These are phyloP conservation scores for Colletotrichum endophyticum DNA, from an alignment of 2,329 filamentous ascomycete genomes.

Conservation along the genomic window DNA sequence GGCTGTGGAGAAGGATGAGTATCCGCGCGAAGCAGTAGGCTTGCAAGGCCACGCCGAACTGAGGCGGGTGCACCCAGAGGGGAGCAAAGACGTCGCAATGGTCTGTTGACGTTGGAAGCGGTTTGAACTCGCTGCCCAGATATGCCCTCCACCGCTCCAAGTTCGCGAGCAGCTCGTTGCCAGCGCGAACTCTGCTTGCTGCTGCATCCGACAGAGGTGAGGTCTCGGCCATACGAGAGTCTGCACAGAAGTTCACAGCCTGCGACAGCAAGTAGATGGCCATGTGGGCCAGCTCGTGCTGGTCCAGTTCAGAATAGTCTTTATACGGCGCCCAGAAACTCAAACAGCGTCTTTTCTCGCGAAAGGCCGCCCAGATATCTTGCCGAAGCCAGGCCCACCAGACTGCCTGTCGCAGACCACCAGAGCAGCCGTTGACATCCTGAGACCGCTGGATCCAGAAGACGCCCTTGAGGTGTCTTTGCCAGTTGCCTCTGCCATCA, in stretches of 20 bases:
- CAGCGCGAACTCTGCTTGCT: conserved; percentile 15
- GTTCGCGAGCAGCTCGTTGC: conserved; percentile 27
- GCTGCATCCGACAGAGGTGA: conserved; percentile 5
- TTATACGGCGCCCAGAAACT: conserved; percentile 63
- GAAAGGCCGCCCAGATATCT: conserved; percentile 68
- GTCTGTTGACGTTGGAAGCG: conserved; percentile 36
- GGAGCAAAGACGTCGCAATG: conserved; percentile 41
- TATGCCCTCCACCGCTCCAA: conserved; percentile 35
- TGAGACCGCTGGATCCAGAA: conserved; percentile 71
- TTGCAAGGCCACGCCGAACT: conserved; percentile 54
- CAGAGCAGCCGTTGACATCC: conserved; percentile 63
- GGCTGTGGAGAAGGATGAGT: conserved; percentile 39
- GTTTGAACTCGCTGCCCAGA: conserved; percentile 41
- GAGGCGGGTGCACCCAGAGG: conserved; percentile 54
- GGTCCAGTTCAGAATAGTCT: conserved; percentile 49
- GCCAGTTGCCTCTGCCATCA: conserved; percentile 58
- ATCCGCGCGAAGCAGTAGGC: conserved; percentile 57
- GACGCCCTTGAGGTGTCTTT: conserved; percentile 66
- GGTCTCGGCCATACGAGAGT: conserved; percentile 29
- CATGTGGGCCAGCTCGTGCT: conserved; percentile 57
- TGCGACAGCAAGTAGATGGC: conserved; percentile 61
- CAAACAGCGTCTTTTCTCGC: conserved; percentile 59
- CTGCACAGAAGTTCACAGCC: conserved; percentile 62
- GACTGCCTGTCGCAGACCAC: conserved; percentile 60
- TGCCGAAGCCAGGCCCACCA: conserved; percentile 74